phyloP scores from a whole-genome alignment of 345 rosid species.

The Turnera subulata region DNA sequence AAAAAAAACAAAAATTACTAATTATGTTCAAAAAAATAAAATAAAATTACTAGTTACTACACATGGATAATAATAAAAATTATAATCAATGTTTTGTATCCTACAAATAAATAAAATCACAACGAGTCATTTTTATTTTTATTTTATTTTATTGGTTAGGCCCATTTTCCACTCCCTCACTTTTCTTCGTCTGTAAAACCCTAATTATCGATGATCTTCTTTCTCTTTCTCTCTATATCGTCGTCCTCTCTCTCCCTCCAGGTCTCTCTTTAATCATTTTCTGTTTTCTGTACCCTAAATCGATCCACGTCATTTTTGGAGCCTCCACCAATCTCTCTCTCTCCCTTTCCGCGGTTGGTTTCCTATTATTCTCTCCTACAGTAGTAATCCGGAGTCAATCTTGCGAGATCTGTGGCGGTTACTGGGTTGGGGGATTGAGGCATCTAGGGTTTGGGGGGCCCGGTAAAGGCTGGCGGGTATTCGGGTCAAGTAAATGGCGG shows the following conservation, averaged over 20 bases:
- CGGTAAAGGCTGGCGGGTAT: constrained; percentile 21
- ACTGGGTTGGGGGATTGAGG: not conserved
- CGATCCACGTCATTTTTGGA: not conserved
- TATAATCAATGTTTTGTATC: too few species aligned
- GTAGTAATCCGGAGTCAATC: not conserved
- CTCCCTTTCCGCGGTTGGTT: too few species aligned
- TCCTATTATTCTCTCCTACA: too few species aligned
- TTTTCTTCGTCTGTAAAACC: constrained; percentile 16
- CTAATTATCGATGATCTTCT: constrained; percentile 3
- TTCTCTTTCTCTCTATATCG: not conserved
- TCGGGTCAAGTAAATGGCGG: constrained; percentile 23
- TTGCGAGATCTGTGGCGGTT: not conserved
- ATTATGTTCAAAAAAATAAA: too few species aligned
- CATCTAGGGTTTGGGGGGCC: constrained; percentile 11
- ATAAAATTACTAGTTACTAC: too few species aligned
- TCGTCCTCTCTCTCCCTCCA: not conserved
- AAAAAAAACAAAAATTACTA: too few species aligned
- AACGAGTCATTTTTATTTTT: too few species aligned
- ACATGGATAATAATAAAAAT: too few species aligned
- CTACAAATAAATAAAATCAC: too few species aligned
- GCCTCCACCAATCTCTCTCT: not conserved
- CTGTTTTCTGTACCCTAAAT: too few species aligned
- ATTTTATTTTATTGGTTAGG: too few species aligned
- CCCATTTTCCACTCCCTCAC: not conserved
- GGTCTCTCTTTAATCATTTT: not conserved